A percentile compares a stretch with the other conserved stretches of the same genome.
These are phyloP conservation scores for Plasmodiophora brassicae DNA, from an alignment of 208 protist genomes.

Conservation along the genomic window DNA sequence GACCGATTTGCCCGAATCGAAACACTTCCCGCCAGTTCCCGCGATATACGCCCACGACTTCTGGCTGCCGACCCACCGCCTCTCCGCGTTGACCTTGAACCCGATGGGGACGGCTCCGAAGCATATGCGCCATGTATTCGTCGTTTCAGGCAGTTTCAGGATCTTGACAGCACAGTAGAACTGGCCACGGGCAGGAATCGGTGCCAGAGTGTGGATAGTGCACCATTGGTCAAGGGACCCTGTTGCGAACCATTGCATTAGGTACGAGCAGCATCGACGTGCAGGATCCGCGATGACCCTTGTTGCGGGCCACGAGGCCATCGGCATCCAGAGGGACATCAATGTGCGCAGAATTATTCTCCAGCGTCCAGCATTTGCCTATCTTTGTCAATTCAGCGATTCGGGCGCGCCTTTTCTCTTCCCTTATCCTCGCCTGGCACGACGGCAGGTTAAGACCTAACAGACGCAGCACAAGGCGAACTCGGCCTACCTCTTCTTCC, in stretches of 20 bases:
- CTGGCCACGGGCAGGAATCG: neutral
- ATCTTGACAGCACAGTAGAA: neutral
- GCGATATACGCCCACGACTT: conserved; percentile 28
- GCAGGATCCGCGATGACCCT: neutral
- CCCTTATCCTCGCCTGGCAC: neutral
- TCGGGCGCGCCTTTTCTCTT: neutral
- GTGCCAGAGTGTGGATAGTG: neutral
- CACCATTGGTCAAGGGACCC: conserved; percentile 15
- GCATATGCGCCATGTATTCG: conserved; percentile 34
- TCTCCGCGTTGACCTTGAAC: conserved; percentile 11
- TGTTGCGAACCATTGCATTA: neutral
- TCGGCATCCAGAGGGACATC: neutral
- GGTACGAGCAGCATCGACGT: neutral
- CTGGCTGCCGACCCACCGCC: conserved; percentile 29
- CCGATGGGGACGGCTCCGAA: conserved; percentile 12
- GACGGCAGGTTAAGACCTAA: neutral
- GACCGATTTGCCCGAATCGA: conserved; percentile 22
- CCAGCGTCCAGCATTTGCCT: conserved; percentile 20
- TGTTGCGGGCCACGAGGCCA: neutral
- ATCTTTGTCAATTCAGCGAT: neutral
- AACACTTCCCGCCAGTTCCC: conserved; percentile 33
- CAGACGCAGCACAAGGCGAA: neutral
- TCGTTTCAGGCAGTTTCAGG: neutral
- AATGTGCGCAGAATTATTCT: neutral
- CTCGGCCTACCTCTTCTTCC: neutral